These are phyloP conservation scores for Fraxinus latifolia DNA, from an alignment of 305 asterid species.

Conservation along the genomic window DNA sequence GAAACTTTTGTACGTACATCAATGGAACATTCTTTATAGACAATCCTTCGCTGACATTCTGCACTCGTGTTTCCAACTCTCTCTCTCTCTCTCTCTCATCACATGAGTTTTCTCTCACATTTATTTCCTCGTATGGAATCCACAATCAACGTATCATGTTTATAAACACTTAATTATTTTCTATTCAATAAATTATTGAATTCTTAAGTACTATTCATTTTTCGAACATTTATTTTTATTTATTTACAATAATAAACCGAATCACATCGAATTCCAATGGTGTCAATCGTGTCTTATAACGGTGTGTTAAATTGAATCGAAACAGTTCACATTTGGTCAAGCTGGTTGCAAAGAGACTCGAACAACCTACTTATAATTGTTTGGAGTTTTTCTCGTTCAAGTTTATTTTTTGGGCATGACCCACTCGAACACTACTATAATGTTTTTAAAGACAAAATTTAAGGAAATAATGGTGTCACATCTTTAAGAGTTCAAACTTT, in stretches of 20 bases:
- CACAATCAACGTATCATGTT: background rate
- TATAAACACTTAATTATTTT: background rate
- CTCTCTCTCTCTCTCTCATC: background rate
- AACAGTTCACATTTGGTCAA: background rate
- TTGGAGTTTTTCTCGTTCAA: background rate
- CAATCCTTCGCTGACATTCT: slow-evolving; percentile 46
- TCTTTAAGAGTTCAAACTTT: background rate
- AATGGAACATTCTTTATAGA: slow-evolving; percentile 30
- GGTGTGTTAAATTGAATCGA: background rate
- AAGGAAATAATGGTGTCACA: background rate
- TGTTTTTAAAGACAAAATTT: background rate
- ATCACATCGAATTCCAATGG: background rate
- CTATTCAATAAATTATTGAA: too few relatives aligned
- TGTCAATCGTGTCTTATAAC: background rate
- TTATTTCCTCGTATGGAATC: background rate
- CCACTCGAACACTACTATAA: background rate
- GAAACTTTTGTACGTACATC: slow-evolving; percentile 20
- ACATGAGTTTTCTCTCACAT: background rate
- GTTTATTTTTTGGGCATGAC: background rate
- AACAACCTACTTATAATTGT: background rate
- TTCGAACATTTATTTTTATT: too few relatives aligned
- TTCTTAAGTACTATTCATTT: background rate
- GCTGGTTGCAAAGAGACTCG: background rate
- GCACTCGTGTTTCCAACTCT: slow-evolving; percentile 37
- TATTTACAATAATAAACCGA: too few relatives aligned